Evolutionary conservation across 495 filamentous ascomycete genomes (phyloP), one percentile per base, ranked within the genome.

Genomic region (Pyronema omphalodes): DNA sequence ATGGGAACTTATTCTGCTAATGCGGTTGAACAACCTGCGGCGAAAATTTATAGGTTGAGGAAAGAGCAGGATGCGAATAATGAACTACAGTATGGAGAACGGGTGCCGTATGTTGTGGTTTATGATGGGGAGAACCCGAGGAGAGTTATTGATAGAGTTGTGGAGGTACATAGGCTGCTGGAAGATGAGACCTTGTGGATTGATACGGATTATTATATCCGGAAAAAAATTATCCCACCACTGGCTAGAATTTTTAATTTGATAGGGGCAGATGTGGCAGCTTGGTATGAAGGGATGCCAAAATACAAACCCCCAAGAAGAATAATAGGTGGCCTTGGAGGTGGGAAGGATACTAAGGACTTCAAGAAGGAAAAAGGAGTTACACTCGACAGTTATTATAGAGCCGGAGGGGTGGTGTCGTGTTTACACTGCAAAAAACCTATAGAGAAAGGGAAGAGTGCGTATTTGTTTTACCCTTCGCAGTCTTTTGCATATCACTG

Each of bases 201-300:
- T n/a, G 91, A 98, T 61, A 77, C 88, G 0, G 88, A 94, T 60
- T 98, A 98, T 68, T 98, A 98, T 67, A 96, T 96, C 59, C 75
- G 75, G 7, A 96, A 94, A 71, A 95, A 94, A 61, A 62, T 98
- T 19, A 91, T 98, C 48, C 93, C 93, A 15, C 91, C 91, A 3
- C 74, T 98, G 3, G 91, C 93, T 68, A 78, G 91, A 11, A 96
- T 98, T 51, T 96, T 98, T 73, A 94, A 93, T 65, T 79, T 98
- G 9, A 86, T 96, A 23, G 91, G 91, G 34, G 91, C 88, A 15
- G 93, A 93, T 67, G 84, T 96, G 9, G 73, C 84, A 12, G 73
- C 77, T 53, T 98, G 91, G 91, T 96, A 88, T 57, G 88, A 94
- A 52, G 86, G 94, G 67, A 93, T 94, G 86, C 91, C 91, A 18